Evolutionary conservation across 805 yeast genomes (phyloP).

Genomic region (Metahyphopichia silvanorum): DNA sequence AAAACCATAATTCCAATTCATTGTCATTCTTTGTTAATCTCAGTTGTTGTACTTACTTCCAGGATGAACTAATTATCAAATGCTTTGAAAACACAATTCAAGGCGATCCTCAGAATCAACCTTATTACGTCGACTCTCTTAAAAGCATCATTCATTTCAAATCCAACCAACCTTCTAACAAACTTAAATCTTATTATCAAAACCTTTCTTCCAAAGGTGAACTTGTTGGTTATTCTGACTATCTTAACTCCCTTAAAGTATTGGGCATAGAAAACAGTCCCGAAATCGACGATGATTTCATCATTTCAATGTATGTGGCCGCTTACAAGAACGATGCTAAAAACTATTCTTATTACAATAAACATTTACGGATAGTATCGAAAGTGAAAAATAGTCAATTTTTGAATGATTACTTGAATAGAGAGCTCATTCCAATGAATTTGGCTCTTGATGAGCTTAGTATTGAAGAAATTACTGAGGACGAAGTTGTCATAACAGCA

Average conservation of each 20-base stretch:
- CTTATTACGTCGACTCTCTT: conserved; percentile 38
- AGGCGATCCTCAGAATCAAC: conserved; percentile 28
- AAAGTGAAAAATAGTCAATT: conserved; percentile 18
- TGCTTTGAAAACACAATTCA: conserved; percentile 37
- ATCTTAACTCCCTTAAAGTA: conserved; percentile 25
- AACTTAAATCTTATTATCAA: conserved; percentile 26
- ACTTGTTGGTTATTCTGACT: conserved; percentile 33
- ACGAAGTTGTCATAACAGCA: conserved; percentile 72
- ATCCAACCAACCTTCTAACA: conserved; percentile 10
- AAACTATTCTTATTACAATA: conserved; percentile 34
- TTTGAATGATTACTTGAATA: conserved; percentile 19
- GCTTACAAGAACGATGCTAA: conserved; percentile 29
- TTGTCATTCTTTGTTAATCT: conserved; percentile 26
- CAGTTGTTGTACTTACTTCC: conserved; percentile 28
- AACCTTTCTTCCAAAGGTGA: conserved; percentile 24
- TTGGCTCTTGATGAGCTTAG: conserved; percentile 35
- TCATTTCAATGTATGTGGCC: conserved; percentile 32
- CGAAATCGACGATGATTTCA: conserved; percentile 28
- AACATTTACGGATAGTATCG: conserved; percentile 23
- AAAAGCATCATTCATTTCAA: conserved; percentile 17
- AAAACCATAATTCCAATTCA: conserved; percentile 18
- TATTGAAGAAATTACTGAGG: conserved; percentile 43
- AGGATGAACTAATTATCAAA: conserved; percentile 37
- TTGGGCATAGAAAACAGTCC: conserved; percentile 25
- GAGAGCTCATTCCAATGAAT: conserved; percentile 30